Conservation (phyloP, 78 protist genomes). For the Speleostelium caveatum region DNA sequence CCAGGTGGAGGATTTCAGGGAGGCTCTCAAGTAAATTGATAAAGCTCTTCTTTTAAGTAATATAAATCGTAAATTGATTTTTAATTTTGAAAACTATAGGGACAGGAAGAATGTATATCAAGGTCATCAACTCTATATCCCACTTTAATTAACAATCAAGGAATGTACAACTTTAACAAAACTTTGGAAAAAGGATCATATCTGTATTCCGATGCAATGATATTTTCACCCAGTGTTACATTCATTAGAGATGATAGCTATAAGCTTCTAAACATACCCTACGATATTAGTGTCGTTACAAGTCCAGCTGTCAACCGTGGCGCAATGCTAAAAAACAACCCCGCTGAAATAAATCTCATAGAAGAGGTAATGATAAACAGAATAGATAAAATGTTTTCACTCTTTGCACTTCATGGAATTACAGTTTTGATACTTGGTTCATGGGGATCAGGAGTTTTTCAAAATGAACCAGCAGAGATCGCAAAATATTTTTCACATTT, state of each 20-base stretch:
- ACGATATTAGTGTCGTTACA: neutral
- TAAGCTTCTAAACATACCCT: neutral
- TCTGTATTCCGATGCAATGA: neutral
- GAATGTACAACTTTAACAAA: too few species aligned
- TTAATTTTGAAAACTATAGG: too few species aligned
- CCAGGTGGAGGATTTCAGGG: neutral
- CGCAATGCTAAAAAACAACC: neutral
- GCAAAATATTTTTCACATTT: neutral
- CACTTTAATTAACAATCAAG: neutral
- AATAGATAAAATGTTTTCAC: neutral
- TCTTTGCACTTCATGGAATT: neutral
- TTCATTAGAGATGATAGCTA: neutral
- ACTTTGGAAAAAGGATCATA: too few species aligned
- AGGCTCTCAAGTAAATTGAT: too few species aligned
- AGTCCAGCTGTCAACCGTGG: neutral
- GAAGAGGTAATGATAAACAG: neutral
- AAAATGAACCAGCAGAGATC: neutral
- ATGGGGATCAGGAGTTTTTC: neutral
- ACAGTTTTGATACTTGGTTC: neutral
- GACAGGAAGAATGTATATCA: neutral
- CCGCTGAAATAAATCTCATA: neutral
- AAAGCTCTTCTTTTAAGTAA: too few species aligned
- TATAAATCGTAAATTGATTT: too few species aligned
- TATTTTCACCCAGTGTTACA: neutral
- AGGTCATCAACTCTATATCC: neutral